A percentile compares a stretch with the other conserved stretches of the same genome.
phyloP scores from a whole-genome alignment of 2,329 filamentous ascomycete genomes.

The Achaetomium macrosporum region DNA sequence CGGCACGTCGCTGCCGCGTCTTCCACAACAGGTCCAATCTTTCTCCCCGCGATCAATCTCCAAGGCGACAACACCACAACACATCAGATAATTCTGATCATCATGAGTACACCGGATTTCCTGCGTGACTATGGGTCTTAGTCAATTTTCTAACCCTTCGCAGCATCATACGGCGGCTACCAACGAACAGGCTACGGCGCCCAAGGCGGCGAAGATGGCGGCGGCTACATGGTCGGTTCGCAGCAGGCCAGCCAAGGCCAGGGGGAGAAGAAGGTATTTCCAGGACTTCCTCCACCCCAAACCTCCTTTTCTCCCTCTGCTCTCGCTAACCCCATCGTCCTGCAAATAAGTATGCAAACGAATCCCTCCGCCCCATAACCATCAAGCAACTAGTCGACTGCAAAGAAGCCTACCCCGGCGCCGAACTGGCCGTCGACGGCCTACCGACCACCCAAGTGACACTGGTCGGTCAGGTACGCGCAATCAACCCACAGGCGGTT shows the following conservation, averaged over 20 bases:
- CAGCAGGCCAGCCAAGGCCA: conserved; percentile 52
- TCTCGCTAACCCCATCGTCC: neutral
- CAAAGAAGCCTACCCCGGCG: conserved; percentile 63
- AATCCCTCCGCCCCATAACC: conserved; percentile 86
- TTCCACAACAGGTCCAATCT: conserved; percentile 2
- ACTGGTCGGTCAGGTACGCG: conserved; percentile 85
- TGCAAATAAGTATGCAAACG: conserved; percentile 60
- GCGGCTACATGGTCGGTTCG: conserved; percentile 57
- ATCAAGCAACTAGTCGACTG: conserved; percentile 91
- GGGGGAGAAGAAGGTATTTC: conserved; percentile 40
- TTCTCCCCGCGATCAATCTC: neutral
- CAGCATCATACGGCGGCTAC: conserved; percentile 48
- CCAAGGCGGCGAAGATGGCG: conserved; percentile 53
- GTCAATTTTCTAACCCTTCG: neutral
- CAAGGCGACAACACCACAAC: neutral
- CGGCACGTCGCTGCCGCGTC: conserved; percentile 22
- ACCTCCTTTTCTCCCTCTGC: neutral
- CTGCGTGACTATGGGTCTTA: neutral
- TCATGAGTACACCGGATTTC: conserved; percentile 12
- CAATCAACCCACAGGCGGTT: conserved; percentile 78
- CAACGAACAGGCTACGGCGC: conserved; percentile 45
- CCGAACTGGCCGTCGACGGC: conserved; percentile 79
- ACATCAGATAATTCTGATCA: neutral
- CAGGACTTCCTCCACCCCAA: neutral
- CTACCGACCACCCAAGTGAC: conserved; percentile 68